Conservation (phyloP, 2,329 filamentous ascomycete species). For the Pyrenochaeta sp. region DNA sequence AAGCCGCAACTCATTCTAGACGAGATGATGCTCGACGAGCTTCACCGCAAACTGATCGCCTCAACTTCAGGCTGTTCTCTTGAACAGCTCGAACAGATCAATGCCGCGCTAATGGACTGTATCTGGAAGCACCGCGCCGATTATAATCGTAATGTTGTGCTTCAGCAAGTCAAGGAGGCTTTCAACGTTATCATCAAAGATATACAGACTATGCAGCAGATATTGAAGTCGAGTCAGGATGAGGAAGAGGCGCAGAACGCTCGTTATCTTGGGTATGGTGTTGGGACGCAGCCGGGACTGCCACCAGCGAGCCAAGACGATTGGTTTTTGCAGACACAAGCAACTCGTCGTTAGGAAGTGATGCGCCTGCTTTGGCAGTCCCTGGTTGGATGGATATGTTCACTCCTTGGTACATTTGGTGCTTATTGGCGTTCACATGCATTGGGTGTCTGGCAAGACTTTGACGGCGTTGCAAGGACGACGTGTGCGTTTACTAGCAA, state of each 20-base stretch:
- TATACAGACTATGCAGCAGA: conserved; percentile 65
- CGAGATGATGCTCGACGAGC: conserved; percentile 60
- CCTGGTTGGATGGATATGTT: not conserved
- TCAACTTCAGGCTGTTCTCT: conserved; percentile 81
- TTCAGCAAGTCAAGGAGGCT: conserved; percentile 67
- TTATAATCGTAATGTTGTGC: conserved; percentile 83
- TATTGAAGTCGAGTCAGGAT: conserved; percentile 54
- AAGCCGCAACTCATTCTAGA: conserved; percentile 56
- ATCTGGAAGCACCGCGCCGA: conserved; percentile 82
- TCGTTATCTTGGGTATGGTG: not conserved
- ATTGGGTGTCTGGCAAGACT: not conserved
- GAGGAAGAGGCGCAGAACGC: conserved; percentile 16
- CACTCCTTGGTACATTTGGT: not conserved
- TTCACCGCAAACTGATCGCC: conserved; percentile 71
- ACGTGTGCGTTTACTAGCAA: not conserved
- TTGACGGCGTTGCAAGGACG: not conserved
- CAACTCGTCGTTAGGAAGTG: not conserved
- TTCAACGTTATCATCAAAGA: conserved; percentile 80
- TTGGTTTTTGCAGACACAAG: not conserved
- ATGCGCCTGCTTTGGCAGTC: not conserved
- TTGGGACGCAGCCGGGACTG: not conserved
- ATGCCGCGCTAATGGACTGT: conserved; percentile 87
- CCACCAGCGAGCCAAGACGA: not conserved
- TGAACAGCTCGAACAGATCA: conserved; percentile 94
- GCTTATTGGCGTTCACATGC: not conserved